Base-by-base conservation (phyloP, 1,139 yeast genomes). In the Magnusiomyces magnusii region DNA sequence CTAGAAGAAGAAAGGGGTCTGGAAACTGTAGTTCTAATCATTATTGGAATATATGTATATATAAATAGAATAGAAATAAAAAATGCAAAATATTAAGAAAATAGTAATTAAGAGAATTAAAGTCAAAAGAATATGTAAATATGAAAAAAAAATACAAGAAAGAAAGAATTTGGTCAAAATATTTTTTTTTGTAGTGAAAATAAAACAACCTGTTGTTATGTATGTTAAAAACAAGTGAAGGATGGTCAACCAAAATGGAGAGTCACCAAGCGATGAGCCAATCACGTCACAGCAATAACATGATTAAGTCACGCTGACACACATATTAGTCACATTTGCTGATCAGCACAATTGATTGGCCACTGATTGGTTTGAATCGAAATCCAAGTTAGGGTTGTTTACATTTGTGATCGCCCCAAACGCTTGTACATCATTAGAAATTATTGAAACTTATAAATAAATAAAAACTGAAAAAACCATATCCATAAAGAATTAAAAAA, bases 1-100 rank as follows among this genome's bases (percentile, higher is more conserved):
- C 54, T 24, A 57, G 54, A 47, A 42, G 47, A 49, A 47, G 39
- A 28, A 24, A 34, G 51, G 42, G 56, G 42, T 42, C 51, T 57
- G 31, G 57, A 49, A 34, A 54, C 21, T 17, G 57, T 51, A 28
- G 47, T 41, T 59, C 61, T 56, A 28, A 59, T 44, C 61, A 59
- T 59, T 54, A 42, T 58, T 44, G 36, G 13, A 31, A 31, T 31
- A 44, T 44, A 34, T 47, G 51, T 47, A 19, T 47, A 34, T 47
- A n/a, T 39, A 13, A 15, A 27, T 47, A 15, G 17, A 47, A 24
- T 3, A 24, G 34, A 9, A 39, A 39, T 49, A 24, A 31, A 31
- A 31, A 13, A 39, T 9, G 44, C 19, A 39, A 15, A 39, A 39
- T 13, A 17, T 7, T 41, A 34, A 21, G 7, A 49, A 34, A 47